These are phyloP conservation scores for Penicillium crustosum DNA, from an alignment of 2,329 filamentous ascomycete species.

Conservation along the genomic window DNA sequence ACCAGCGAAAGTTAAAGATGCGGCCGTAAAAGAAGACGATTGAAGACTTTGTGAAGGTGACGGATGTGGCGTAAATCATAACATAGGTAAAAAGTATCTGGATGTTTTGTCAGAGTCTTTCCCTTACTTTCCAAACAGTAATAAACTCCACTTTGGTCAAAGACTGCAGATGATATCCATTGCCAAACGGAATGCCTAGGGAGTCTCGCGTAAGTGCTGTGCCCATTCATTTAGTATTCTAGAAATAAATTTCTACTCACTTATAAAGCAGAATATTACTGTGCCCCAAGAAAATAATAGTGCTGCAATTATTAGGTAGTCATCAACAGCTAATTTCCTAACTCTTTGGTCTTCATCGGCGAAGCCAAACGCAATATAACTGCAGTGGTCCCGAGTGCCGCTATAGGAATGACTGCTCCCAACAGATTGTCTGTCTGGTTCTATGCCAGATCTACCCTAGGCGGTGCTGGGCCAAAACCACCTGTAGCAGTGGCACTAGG, in stretches of 20 bases:
- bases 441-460: background rate
- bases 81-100: background rate
- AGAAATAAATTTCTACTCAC: background rate
- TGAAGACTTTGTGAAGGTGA: background rate
- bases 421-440: background rate
- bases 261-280: background rate
- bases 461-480: background rate
- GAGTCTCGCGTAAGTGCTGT: background rate
- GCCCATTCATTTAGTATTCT: background rate
- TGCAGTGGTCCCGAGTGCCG: background rate
- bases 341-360: background rate
- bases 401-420: background rate
- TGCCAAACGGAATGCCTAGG: background rate
- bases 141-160: background rate
- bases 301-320: background rate
- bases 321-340: background rate
- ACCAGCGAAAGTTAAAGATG: background rate
- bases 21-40: background rate
- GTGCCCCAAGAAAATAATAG: slow-evolving; percentile 1
- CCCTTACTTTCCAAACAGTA: background rate
- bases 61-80: background rate
- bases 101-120: background rate
- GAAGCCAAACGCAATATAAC: background rate
- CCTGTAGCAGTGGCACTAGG: background rate
- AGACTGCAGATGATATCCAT: background rate